Conservation (phyloP, 805 yeast species). For the Hermanozyma aechmeae region DNA sequence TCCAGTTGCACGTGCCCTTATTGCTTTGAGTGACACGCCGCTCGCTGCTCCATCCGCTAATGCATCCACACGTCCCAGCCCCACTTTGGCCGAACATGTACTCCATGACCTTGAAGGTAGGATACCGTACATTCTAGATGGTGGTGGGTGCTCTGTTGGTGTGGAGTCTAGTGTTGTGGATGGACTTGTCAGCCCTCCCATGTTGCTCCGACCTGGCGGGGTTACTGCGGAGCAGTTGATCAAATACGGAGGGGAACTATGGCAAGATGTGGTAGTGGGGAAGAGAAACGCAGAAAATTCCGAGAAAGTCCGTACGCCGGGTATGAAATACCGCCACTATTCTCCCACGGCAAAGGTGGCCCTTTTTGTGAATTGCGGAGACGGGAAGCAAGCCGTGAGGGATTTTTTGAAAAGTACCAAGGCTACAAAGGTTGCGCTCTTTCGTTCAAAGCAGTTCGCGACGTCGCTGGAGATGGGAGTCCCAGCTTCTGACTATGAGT, state of each 20-base stretch:
- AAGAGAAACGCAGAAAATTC: conserved; percentile 52
- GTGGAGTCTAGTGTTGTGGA: conserved; percentile 92
- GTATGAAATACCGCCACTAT: conserved; percentile 95
- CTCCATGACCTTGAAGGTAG: conserved; percentile 66
- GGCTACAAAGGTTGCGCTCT: conserved; percentile 38
- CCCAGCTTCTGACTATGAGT: conserved; percentile 18
- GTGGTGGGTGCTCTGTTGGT: conserved; percentile 83
- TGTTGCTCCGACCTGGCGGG: conserved; percentile 91
- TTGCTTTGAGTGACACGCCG: conserved; percentile 77
- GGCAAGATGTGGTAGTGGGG: conserved; percentile 59
- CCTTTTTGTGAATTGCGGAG: conserved; percentile 44
- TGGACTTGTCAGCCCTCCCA: conserved; percentile 78
- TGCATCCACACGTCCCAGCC: conserved; percentile 91
- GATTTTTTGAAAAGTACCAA: conserved; percentile 10
- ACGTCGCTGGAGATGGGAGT: conserved; percentile 9
- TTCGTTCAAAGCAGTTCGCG: conserved; percentile 33
- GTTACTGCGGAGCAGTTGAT: conserved; percentile 70
- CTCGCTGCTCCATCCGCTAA: conserved; percentile 98
- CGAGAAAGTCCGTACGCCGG: conserved; percentile 85
- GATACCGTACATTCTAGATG: conserved; percentile 82
- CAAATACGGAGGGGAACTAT: conserved; percentile 52
- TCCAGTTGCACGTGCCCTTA: conserved; percentile 84
- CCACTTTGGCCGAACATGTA: conserved; percentile 84
- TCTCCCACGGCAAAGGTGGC: conserved; percentile 84
- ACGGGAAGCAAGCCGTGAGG: conserved; percentile 28